Evolutionary conservation across 2,329 filamentous ascomycete species (phyloP), one percentile per base, ranked within the genome.

Genomic region (Ambrosiella beaveri): DNA sequence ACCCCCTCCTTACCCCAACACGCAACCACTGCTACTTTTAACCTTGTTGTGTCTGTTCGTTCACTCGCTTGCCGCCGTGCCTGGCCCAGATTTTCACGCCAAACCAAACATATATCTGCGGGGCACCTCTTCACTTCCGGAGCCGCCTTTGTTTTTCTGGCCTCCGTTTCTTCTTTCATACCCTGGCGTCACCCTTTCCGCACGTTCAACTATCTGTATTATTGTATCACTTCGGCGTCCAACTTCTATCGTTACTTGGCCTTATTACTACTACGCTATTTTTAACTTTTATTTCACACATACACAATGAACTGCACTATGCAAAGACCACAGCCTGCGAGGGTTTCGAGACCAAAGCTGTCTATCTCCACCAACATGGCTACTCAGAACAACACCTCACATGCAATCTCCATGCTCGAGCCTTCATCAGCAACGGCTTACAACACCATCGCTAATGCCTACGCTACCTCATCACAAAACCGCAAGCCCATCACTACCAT

Each of bases 361-460:
- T 74, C 72, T 55, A 71, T 75, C 60, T 72, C 74, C 64, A 75
- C 74, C 65, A 73, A 71, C 38, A 68, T 65, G 56, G 66, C 68
- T 41, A 9, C 19, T 19, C n/a, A 41, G 36, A 15, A 35, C 53
- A 19, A 17, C 50, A 35, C 49, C n/a, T 70, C 72, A 36, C 73
- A 72, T 61, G 71, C 70, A 4, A 65, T 76, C 49, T 68, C 72
- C 19, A 71, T 73, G 56, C 68, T 77, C 44, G 75, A 82, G 63
- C 75, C 78, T 37, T 76, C 73, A 59, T 81, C 80, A 38, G 78
- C 79, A 2, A 84, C 81, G 1, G 72, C 79, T 19, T 82, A 82
- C 70, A 84, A 84, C 68, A 84, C 81, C 1, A 73, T 84, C 44
- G 81, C 80, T 57, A 84, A 84, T 68, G 76, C 80, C 61, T 84